These are phyloP conservation scores for Cryphonectria parasitica DNA, from an alignment of 2,329 filamentous ascomycete genomes.

Conservation along the genomic window DNA sequence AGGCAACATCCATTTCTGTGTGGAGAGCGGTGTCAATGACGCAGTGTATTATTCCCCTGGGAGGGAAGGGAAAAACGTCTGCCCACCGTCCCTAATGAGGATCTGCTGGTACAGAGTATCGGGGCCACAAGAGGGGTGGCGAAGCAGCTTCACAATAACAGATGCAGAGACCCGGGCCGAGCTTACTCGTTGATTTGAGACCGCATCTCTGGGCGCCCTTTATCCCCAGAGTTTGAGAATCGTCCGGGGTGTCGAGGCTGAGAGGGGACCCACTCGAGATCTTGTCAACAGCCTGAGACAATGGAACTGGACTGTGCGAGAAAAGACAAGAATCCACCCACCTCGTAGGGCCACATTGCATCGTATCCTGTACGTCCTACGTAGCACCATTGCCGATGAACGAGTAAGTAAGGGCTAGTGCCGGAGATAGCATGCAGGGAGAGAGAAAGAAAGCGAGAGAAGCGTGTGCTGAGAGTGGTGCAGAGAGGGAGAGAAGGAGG, in stretches of 20 bases:
- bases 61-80: too few species aligned
- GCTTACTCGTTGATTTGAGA: background rate
- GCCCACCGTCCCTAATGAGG: background rate
- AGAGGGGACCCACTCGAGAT: background rate
- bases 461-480: background rate
- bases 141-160: constrained; percentile 6
- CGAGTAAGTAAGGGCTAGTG: background rate
- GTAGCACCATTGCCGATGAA: background rate
- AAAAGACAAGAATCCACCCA: background rate
- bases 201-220: background rate
- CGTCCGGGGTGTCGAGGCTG: constrained; percentile 2
- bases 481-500: background rate
- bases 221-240: constrained; percentile 4
- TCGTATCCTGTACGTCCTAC: background rate
- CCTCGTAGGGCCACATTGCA: background rate
- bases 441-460: too few species aligned
- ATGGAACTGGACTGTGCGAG: background rate
- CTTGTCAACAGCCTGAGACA: constrained; percentile 1
- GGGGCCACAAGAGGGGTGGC: background rate
- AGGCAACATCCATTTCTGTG: background rate
- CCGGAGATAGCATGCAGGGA: too few species aligned
- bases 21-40: background rate
- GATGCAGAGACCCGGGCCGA: constrained; percentile 11
- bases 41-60: background rate
- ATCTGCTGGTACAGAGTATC: background rate